Conservation (phyloP, 371 early-diverging fungal genomes). For the Smittium mucronatum region DNA sequence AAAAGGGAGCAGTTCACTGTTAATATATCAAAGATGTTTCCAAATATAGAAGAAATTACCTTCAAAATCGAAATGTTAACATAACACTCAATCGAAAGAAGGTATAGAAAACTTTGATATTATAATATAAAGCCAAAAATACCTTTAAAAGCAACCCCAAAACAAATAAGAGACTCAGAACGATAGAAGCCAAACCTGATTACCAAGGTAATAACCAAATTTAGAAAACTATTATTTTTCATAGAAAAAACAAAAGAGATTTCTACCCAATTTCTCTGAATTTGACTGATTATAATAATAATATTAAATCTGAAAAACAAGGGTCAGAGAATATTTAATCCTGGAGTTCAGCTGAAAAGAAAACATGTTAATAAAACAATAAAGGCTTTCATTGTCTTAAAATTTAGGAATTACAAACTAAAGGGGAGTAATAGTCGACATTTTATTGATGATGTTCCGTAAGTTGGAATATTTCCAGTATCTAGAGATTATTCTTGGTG, state of each 20-base stretch:
- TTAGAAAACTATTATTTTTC: constrained; percentile 9
- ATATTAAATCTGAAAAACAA: background rate
- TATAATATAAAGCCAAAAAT: constrained; percentile 23
- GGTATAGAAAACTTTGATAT: constrained; percentile 27
- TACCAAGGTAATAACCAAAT: background rate
- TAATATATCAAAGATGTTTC: constrained; percentile 15
- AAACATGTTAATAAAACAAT: background rate
- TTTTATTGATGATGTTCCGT: background rate
- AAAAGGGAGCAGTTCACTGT: constrained; percentile 4
- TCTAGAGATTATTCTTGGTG: background rate
- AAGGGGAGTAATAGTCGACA: background rate
- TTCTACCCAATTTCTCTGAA: background rate
- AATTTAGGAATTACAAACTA: background rate
- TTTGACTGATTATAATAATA: background rate
- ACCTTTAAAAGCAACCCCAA: background rate
- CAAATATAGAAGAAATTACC: constrained; percentile 18
- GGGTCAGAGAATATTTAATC: background rate
- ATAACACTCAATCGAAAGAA: constrained; percentile 20
- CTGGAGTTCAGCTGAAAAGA: background rate
- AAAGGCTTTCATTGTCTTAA: background rate
- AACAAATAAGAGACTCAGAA: background rate
- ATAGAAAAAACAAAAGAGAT: constrained; percentile 12
- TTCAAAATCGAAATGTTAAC: constrained; percentile 23
- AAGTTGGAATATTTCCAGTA: background rate
- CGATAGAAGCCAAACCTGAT: background rate